Evolutionary conservation across 2,329 filamentous ascomycete species (phyloP), one percentile per base, ranked within the genome.

Genomic region (Aphanocladium album): DNA sequence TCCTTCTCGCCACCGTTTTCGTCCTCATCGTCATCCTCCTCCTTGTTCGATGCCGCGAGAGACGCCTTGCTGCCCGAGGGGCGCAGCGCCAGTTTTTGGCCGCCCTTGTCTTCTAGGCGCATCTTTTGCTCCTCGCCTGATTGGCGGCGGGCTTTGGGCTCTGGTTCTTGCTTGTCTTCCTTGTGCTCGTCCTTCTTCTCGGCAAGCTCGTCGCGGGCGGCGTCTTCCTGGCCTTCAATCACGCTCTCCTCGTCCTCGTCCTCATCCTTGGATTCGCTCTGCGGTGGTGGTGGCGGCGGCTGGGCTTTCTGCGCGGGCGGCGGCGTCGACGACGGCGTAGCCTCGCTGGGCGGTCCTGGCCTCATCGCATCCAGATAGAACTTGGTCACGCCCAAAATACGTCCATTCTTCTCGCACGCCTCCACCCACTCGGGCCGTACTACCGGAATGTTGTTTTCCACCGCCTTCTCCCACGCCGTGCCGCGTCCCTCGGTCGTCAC

Each of bases 401-500:
- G 86, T 49, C 93, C 93, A 73, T 91, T 93, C 66, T 89, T 84
- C 76, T 98, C 93, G 72, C 95, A 99, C n/a, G 92, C 93, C 68
- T 96, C 90, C 33, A 99, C 85, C 95, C 95, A 99, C 74, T 99
- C 95, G 21, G 95, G 95, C 43, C 95, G 85, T 23, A 99, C 95
- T 12, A 99, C 91, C 8, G 95, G 95, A 59, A 99, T 96, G 74
- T 98, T 99, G 85, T 93, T 96, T 79, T 98, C 93, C 33, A 93
- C 88, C 1, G 95, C 95, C 79, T 95, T 96, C 77, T 99, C 95
- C 95, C 95, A 99, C 14, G 89, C 83, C 55, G 90, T 83, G 35
- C 95, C 95, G 60, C 93, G 82, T 33, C 93, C 93, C 73, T 99
- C 95, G 11, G 91, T 96, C 64, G 93, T 98, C 62, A 99, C 91